phyloP scores from a whole-genome alignment of 1,284 basidiomycete genomes.

The Pulveroboletus sp. region DNA sequence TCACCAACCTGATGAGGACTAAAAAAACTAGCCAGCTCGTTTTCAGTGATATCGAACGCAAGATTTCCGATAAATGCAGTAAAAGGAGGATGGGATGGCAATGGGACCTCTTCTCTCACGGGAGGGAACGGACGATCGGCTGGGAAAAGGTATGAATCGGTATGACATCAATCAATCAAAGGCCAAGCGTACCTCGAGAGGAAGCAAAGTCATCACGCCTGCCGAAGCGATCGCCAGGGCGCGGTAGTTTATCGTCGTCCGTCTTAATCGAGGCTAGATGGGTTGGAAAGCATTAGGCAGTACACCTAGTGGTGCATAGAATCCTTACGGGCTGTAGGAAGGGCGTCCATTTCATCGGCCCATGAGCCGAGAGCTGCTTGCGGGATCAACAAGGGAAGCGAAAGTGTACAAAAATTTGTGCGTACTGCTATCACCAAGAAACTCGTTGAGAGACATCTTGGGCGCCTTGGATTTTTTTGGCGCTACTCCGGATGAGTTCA shows the following conservation, averaged over 20 bases:
- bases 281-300: slow-evolving; percentile 22
- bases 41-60: slow-evolving; percentile 88
- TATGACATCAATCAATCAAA: slow-evolving; percentile 4
- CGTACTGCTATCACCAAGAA: slow-evolving; percentile 81
- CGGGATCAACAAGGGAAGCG: slow-evolving; percentile 21
- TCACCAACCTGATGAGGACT: slow-evolving; percentile 55
- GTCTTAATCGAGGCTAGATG: slow-evolving; percentile 57
- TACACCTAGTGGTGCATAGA: slow-evolving; percentile 10
- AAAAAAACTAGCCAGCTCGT: slow-evolving; percentile 85
- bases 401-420: slow-evolving; percentile 27
- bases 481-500: slow-evolving; percentile 46
- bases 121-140: slow-evolving; percentile 61
- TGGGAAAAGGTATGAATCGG: slow-evolving; percentile 34
- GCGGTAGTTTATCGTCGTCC: slow-evolving; percentile 53
- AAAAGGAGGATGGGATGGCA: slow-evolving; percentile 94
- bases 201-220: slow-evolving; percentile 65
- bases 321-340: slow-evolving; percentile 86
- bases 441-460: slow-evolving; percentile 90
- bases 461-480: slow-evolving; percentile 79
- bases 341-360: slow-evolving; percentile 94
- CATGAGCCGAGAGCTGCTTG: slow-evolving; percentile 79
- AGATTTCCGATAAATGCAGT: slow-evolving; percentile 97
- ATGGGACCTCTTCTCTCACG: slow-evolving; percentile 86
- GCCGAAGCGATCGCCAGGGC: slow-evolving; percentile 53
- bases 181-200: slow-evolving; percentile 52